Evolutionary conservation across 306 rosid species (phyloP), one percentile per base, ranked within the genome.

Genomic region (Trifolium dubium): DNA sequence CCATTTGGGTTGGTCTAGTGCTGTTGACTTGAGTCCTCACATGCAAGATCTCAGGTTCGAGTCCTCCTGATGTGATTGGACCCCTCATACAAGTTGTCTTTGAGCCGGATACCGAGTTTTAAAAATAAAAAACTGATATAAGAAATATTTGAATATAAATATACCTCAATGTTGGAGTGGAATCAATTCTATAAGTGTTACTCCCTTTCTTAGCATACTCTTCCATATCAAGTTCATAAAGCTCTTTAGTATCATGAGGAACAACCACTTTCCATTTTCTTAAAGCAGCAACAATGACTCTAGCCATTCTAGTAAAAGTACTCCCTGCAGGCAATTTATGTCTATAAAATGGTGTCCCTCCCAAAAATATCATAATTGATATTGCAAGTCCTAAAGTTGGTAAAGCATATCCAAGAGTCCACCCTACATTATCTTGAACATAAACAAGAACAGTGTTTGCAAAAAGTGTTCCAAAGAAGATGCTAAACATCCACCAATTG

Each of bases 401-500:
- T 61, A 93, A 89, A 8, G 90, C 96, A 81, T 93, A 90, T 0
- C 98, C 98, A 32, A 93, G 81, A 43, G 92, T 62, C 96, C 93
- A 90, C 0, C 97, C 96, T 14, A 87, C 92, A 35, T 74, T 83
- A 54, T 85, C 92, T 86, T 93, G 98, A 35, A 90, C 77, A 81
- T 89, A 90, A 19, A 93, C 83, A 49, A 93, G 62, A 10, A 90
- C 69, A 10, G 93, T 83, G 84, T 77, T 88, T 13, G 98, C 86
- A 80, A 93, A 90, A 39, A 93, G 96, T 1, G 97, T 89, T 30
- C 98, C 98, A 73, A 86, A 86, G 86, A 93, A 90, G 23, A 91
- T 88, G 79, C 97, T 88, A 69, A 90, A 93, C 88, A 89, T 84
- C 98, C 98, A 93, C 98, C 98, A 93, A 28, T 93, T 93, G 88